Evolutionary conservation across 2,329 filamentous ascomycete species (phyloP).

Genomic region (Cephalotrichum gorgonifer): DNA sequence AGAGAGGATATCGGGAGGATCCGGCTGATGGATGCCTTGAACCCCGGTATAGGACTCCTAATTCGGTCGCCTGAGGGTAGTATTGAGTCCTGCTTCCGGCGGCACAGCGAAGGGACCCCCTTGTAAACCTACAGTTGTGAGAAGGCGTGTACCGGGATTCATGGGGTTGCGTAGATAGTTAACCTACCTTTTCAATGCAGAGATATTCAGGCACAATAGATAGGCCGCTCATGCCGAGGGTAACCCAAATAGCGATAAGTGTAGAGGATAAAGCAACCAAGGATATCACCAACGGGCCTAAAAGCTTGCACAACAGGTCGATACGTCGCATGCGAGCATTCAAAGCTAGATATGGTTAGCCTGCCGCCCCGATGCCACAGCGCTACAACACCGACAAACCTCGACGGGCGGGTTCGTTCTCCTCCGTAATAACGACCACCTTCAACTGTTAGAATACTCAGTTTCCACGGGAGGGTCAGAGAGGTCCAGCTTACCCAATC

Average conservation of each 20-base stretch:
- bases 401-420: conserved; percentile 2
- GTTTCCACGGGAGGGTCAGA: neutral
- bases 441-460: conserved; percentile 4
- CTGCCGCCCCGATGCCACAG: conserved; percentile 12
- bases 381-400: neutral
- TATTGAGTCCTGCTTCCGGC: too few species aligned
- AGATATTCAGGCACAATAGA: conserved; percentile 43
- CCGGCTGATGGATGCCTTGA: neutral
- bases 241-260: conserved; percentile 33
- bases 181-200: too few species aligned
- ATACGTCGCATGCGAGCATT: conserved; percentile 55
- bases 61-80: too few species aligned
- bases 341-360: too few species aligned
- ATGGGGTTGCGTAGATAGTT: too few species aligned
- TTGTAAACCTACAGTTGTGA: too few species aligned
- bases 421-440: conserved; percentile 28
- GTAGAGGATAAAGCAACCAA: conserved; percentile 39
- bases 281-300: conserved; percentile 45
- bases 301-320: conserved; percentile 48
- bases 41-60: too few species aligned
- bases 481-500: conserved; percentile 54
- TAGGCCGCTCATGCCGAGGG: conserved; percentile 35
- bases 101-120: too few species aligned
- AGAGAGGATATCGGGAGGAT: too few species aligned
- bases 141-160: too few species aligned